These are phyloP conservation scores for Cercospora nicotianae DNA, from an alignment of 2,329 filamentous ascomycete genomes.

Conservation along the genomic window DNA sequence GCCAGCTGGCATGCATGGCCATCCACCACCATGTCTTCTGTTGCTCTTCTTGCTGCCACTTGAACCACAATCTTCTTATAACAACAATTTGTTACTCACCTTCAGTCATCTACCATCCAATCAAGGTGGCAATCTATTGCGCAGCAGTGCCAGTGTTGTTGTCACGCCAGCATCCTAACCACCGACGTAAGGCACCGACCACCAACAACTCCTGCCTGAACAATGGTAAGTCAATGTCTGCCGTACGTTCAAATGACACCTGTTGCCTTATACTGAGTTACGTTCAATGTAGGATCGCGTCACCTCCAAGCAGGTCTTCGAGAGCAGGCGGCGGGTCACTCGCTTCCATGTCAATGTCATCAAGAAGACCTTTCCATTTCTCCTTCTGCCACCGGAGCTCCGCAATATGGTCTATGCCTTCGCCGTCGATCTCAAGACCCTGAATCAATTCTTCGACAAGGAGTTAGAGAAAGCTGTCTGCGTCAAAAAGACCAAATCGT, in stretches of 20 bases:
- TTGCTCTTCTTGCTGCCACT: background rate
- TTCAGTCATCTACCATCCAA: background rate
- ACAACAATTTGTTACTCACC: background rate
- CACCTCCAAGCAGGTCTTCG: slow-evolving; percentile 20
- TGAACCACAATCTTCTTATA: background rate
- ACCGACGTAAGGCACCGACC: background rate
- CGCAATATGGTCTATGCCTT: slow-evolving; percentile 32
- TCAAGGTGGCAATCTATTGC: background rate
- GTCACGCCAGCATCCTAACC: background rate
- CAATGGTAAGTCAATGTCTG: slow-evolving; percentile 11
- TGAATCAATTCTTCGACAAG: slow-evolving; percentile 28
- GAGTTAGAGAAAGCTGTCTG: slow-evolving; percentile 9
- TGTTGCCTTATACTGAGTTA: background rate
- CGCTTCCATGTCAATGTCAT: slow-evolving; percentile 24
- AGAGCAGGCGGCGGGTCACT: slow-evolving; percentile 26
- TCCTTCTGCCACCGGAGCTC: slow-evolving; percentile 33
- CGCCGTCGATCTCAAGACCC: slow-evolving; percentile 24
- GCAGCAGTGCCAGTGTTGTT: background rate
- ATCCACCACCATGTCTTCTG: background rate
- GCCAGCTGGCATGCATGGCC: background rate
- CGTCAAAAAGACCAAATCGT: slow-evolving; percentile 8
- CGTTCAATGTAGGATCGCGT: slow-evolving; percentile 16
- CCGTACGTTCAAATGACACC: no score
- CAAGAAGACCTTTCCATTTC: slow-evolving; percentile 31
- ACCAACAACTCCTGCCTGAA: background rate